Evolutionary conservation across 805 yeast species (phyloP).

Genomic region (Myxozyma neotropica): DNA sequence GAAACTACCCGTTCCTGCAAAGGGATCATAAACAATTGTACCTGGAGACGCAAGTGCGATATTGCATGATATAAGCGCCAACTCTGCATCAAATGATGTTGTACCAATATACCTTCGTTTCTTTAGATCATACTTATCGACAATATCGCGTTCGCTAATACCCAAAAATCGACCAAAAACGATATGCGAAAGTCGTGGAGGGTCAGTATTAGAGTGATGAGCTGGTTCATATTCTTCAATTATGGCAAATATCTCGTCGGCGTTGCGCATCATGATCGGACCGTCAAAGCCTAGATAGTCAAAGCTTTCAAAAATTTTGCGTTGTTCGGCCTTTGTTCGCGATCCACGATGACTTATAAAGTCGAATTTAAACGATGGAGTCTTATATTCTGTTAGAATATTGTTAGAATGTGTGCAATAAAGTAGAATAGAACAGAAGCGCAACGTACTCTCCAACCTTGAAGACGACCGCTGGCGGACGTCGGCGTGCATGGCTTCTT

Average conservation of each 20-base stretch:
- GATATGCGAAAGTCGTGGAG: slow-evolving; percentile 54
- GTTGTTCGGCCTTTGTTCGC: slow-evolving; percentile 52
- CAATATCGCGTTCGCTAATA: slow-evolving; percentile 61
- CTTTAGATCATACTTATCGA: slow-evolving; percentile 80
- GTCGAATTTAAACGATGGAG: slow-evolving; percentile 75
- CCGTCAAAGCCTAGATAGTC: slow-evolving; percentile 73
- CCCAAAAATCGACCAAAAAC: slow-evolving; percentile 81
- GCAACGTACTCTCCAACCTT: slow-evolving; percentile 24
- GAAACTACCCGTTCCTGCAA: slow-evolving; percentile 96
- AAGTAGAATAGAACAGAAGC: no score
- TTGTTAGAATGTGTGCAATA: not conserved
- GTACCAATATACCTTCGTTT: slow-evolving; percentile 90
- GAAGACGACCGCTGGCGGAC: slow-evolving; percentile 43
- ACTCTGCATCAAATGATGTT: slow-evolving; percentile 93
- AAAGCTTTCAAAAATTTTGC: slow-evolving; percentile 71
- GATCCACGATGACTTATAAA: slow-evolving; percentile 77
- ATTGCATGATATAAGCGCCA: slow-evolving; percentile 84
- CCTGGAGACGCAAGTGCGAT: slow-evolving; percentile 72
- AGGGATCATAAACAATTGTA: slow-evolving; percentile 84
- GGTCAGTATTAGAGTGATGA: slow-evolving; percentile 34
- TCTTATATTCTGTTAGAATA: slow-evolving; percentile 42
- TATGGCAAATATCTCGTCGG: slow-evolving; percentile 69
- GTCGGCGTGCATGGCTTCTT: slow-evolving; percentile 60
- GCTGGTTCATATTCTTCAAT: slow-evolving; percentile 67
- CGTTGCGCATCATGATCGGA: slow-evolving; percentile 71